Percentiles rank a stretch among this genome's conserved stretches.
Conservation (phyloP, 2,329 filamentous ascomycete species). For the Metarhizium robertsii region DNA sequence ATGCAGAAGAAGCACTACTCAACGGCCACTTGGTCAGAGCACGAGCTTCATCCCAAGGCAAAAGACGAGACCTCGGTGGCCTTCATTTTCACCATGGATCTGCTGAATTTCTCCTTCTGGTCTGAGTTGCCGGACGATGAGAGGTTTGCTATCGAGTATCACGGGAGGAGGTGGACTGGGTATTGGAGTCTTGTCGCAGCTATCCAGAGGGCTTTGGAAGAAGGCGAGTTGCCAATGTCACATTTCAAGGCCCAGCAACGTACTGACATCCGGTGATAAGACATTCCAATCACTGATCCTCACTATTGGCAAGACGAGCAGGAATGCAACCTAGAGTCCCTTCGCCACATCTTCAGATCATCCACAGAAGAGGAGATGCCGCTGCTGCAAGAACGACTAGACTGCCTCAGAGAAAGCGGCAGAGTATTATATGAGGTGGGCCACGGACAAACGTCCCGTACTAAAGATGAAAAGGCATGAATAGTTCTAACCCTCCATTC, state of each 20-base stretch:
- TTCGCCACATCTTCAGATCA: conserved; percentile 76
- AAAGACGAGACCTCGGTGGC: conserved; percentile 73
- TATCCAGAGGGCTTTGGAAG: conserved; percentile 78
- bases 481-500: conserved; percentile 6
- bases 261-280: conserved; percentile 30
- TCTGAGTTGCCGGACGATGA: conserved; percentile 60
- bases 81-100: conserved; percentile 96
- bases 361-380: conserved; percentile 82
- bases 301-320: conserved; percentile 76
- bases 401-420: conserved; percentile 75
- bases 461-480: neutral
- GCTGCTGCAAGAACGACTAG: conserved; percentile 65
- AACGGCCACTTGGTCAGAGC: conserved; percentile 75
- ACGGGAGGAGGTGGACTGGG: conserved; percentile 75
- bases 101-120: conserved; percentile 98
- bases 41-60: conserved; percentile 79
- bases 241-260: neutral
- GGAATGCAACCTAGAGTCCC: conserved; percentile 63
- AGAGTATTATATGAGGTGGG: conserved; percentile 66
- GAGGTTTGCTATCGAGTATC: conserved; percentile 76
- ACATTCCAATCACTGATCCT: conserved; percentile 79
- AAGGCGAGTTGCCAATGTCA: conserved; percentile 39
- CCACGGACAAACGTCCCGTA: conserved; percentile 1
- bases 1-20: conserved; percentile 84
- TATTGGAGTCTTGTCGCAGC: conserved; percentile 92